A percentile compares a stretch with the other conserved stretches of the same genome.
These are phyloP conservation scores for Pyrenopolyporus hunteri DNA, from an alignment of 495 filamentous ascomycete species.

Conservation along the genomic window DNA sequence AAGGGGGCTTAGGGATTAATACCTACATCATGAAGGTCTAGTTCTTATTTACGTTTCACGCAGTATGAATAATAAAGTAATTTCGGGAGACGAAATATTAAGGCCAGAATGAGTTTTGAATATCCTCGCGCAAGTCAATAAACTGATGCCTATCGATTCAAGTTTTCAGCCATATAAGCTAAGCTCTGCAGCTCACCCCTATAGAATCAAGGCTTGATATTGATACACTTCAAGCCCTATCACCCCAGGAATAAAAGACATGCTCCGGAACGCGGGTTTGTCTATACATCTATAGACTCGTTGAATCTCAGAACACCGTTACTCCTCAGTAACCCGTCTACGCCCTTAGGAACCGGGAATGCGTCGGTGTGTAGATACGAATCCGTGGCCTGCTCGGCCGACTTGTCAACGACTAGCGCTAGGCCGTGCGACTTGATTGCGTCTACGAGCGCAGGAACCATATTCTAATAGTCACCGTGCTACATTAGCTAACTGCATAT, in stretches of 20 bases:
- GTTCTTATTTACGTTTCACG: neutral
- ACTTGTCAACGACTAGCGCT: slow-evolving; percentile 89
- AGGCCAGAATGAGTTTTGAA: neutral
- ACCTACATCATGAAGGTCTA: neutral
- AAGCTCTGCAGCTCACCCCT: neutral
- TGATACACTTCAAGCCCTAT: neutral
- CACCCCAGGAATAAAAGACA: neutral
- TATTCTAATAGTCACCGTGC: slow-evolving; percentile 67
- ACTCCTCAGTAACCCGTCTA: slow-evolving; percentile 84
- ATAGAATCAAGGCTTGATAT: neutral
- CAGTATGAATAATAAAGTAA: too few species aligned
- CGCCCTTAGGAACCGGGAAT: slow-evolving; percentile 63
- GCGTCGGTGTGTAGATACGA: slow-evolving; percentile 44
- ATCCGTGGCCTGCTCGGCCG: slow-evolving; percentile 49
- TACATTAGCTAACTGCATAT: slow-evolving; percentile 15
- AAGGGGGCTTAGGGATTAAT: slow-evolving; percentile 59
- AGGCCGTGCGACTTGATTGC: slow-evolving; percentile 94
- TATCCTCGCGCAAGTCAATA: neutral
- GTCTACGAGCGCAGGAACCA: slow-evolving; percentile 88
- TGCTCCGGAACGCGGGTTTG: neutral
- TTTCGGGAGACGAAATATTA: neutral
- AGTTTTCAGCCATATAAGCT: neutral
- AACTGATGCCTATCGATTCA: neutral
- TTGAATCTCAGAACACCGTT: slow-evolving; percentile 91
- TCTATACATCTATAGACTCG: slow-evolving; percentile 90